phyloP scores from a whole-genome alignment of 805 yeast genomes.

The Barnettozyma pratensis region DNA sequence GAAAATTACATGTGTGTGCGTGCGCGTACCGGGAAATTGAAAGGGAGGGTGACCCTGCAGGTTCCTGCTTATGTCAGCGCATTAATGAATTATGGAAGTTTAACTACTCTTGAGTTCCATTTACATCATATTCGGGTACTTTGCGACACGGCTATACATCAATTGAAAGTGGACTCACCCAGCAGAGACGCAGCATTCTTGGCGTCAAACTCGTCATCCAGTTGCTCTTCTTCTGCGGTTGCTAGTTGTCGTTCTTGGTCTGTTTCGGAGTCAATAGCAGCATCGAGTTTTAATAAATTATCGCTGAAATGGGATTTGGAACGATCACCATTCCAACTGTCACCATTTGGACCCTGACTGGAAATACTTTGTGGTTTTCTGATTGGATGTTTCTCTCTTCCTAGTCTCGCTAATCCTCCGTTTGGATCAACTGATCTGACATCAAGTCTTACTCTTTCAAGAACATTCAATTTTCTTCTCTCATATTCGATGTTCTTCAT shows the following conservation, averaged over 20 bases:
- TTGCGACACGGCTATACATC: too few species aligned
- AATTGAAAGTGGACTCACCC: constrained; percentile 63
- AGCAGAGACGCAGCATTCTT: constrained; percentile 76
- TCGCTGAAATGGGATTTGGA: constrained; percentile 31
- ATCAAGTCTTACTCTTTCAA: constrained; percentile 69
- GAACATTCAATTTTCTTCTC: constrained; percentile 66
- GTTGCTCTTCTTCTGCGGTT: constrained; percentile 18
- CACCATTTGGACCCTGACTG: constrained; percentile 47
- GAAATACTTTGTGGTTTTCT: constrained; percentile 16
- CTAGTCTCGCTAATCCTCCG: constrained; percentile 81
- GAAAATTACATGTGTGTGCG: background rate
- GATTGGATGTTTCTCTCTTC: constrained; percentile 56
- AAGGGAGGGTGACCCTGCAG: background rate
- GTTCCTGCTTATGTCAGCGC: background rate
- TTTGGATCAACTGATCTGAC: constrained; percentile 67
- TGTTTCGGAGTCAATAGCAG: constrained; percentile 12
- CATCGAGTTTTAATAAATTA: constrained; percentile 11
- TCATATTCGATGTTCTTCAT: constrained; percentile 79
- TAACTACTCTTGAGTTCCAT: background rate
- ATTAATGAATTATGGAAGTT: too few species aligned
- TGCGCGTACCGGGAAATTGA: constrained; percentile 1
- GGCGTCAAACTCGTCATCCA: constrained; percentile 55
- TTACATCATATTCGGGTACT: background rate
- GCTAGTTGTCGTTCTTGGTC: constrained; percentile 15
- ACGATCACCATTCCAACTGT: constrained; percentile 56